A percentile compares a stretch with the other conserved stretches of the same genome.
phyloP scores from a whole-genome alignment of 768 basidiomycete species.

The Symmetrospora coprosmae region DNA sequence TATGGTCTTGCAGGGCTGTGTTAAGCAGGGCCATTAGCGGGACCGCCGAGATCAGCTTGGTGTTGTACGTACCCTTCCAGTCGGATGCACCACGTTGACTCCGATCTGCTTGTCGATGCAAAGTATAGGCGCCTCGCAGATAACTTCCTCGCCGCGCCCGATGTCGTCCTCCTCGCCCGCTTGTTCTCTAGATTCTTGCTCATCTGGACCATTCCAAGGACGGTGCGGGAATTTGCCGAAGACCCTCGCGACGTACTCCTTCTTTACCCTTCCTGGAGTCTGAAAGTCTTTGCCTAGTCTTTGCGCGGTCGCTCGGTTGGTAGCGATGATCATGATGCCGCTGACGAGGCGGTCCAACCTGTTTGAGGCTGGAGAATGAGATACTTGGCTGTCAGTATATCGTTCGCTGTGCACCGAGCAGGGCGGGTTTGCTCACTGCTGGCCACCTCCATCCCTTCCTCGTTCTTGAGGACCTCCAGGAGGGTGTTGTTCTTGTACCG shows the following conservation, averaged over 20 bases:
- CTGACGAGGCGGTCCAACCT: slow-evolving; percentile 86
- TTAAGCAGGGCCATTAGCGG: neutral
- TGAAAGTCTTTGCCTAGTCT: slow-evolving; percentile 63
- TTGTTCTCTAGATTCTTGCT: no score
- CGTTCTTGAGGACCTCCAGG: slow-evolving; percentile 66
- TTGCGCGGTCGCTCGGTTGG: slow-evolving; percentile 55
- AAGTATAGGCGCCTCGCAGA: slow-evolving; percentile 70
- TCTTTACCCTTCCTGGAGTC: slow-evolving; percentile 50
- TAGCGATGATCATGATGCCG: slow-evolving; percentile 83
- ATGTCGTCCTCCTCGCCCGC: slow-evolving; percentile 23
- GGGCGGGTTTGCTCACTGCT: slow-evolving; percentile 51
- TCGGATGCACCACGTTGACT: slow-evolving; percentile 83
- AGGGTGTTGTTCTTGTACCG: slow-evolving; percentile 79
- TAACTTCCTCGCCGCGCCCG: slow-evolving; percentile 52
- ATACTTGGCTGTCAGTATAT: neutral
- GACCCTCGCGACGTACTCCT: slow-evolving; percentile 73
- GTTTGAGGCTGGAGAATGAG: slow-evolving; percentile 57
- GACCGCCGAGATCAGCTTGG: neutral
- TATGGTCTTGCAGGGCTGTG: slow-evolving; percentile 72
- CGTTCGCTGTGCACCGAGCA: slow-evolving; percentile 4
- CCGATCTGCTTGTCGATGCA: slow-evolving; percentile 95
- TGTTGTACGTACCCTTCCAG: slow-evolving; percentile 59
- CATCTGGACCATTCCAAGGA: no score
- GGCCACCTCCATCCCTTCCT: slow-evolving; percentile 65
- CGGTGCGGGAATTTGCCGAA: slow-evolving; percentile 73